Evolutionary conservation across 177 flowering plant genomes (phyloP).

Genomic region (Vitis hybrid): DNA sequence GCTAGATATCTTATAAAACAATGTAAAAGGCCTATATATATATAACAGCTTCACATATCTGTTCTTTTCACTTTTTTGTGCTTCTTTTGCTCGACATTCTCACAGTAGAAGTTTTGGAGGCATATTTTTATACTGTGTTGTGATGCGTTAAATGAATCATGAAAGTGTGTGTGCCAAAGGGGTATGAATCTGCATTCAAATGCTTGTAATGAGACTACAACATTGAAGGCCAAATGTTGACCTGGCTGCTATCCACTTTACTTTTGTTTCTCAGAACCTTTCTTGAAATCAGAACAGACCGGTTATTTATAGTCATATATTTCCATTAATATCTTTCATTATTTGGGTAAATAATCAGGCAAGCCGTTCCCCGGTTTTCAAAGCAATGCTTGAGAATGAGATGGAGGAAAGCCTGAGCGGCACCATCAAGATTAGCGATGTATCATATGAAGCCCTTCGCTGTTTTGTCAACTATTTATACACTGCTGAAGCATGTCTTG

Average conservation of each 20-base stretch:
- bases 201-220: too few species aligned
- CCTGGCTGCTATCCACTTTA: too few species aligned
- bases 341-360: slow-evolving; percentile 33
- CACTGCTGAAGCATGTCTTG: slow-evolving; percentile 81
- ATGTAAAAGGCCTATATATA: too few species aligned
- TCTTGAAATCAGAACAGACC: too few species aligned
- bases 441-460: slow-evolving; percentile 67
- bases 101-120: too few species aligned
- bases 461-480: slow-evolving; percentile 71
- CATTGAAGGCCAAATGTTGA: too few species aligned
- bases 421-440: slow-evolving; percentile 72
- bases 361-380: slow-evolving; percentile 85
- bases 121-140: neutral
- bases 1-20: too few species aligned
- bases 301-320: neutral
- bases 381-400: slow-evolving; percentile 86
- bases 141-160: neutral
- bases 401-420: slow-evolving; percentile 90
- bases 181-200: neutral
- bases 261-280: too few species aligned
- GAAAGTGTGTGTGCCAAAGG: neutral
- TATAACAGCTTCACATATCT: too few species aligned
- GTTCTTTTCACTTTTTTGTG: too few species aligned
- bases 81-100: too few species aligned
- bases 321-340: neutral